Percentiles rank a stretch among this genome's conserved stretches.
These are phyloP conservation scores for Clavispora fructus DNA, from an alignment of 805 yeast genomes.

Conservation along the genomic window DNA sequence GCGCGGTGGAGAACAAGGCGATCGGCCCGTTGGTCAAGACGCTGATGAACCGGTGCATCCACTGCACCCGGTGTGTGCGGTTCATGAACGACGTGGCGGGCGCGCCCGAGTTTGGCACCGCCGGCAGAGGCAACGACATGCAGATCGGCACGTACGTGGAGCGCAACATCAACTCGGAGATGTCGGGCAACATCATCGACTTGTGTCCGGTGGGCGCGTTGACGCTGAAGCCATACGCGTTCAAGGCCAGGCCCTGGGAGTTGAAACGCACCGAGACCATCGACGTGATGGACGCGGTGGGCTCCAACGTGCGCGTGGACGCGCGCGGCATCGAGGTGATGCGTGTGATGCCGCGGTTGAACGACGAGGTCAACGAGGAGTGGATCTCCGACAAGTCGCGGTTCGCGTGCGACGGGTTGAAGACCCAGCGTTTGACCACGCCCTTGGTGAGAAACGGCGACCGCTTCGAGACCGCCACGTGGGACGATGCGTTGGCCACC, in stretches of 20 bases:
- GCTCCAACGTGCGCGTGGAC: conserved; percentile 79
- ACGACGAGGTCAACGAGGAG: conserved; percentile 84
- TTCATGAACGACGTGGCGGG: conserved; percentile 90
- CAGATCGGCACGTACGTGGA: conserved; percentile 88
- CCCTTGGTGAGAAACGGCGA: conserved; percentile 72
- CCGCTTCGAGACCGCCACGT: conserved; percentile 66
- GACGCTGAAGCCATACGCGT: conserved; percentile 87
- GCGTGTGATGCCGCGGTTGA: conserved; percentile 80
- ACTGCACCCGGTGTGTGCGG: conserved; percentile 87
- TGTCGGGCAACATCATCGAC: conserved; percentile 83
- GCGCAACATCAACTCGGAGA: conserved; percentile 76
- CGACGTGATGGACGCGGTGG: conserved; percentile 79
- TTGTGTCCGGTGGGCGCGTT: conserved; percentile 91
- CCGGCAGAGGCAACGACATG: conserved; percentile 90
- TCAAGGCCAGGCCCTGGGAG: conserved; percentile 91
- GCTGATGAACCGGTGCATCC: conserved; percentile 88
- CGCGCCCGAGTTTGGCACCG: conserved; percentile 83
- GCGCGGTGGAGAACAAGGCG: conserved; percentile 88
- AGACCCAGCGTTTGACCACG: conserved; percentile 77
- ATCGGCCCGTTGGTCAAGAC: conserved; percentile 87
- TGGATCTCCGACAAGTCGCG: conserved; percentile 89
- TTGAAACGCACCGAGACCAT: conserved; percentile 81
- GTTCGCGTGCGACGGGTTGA: conserved; percentile 80
- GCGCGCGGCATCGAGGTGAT: conserved; percentile 82
- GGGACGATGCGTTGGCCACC: conserved; percentile 79